phyloP scores from a whole-genome alignment of 2,329 filamentous ascomycete species.

The Penicillium decumbens region DNA sequence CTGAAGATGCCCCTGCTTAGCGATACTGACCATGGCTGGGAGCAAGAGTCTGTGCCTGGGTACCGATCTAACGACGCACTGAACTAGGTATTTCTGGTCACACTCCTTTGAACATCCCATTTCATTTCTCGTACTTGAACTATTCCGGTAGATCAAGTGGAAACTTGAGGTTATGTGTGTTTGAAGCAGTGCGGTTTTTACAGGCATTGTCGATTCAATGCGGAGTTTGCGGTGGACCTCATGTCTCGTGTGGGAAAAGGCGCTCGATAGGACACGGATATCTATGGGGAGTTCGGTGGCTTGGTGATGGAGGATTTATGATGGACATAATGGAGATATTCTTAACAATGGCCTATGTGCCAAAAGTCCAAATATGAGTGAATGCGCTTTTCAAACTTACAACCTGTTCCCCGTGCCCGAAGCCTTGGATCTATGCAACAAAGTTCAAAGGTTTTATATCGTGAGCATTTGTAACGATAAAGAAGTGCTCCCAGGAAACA shows the following conservation, averaged over 20 bases:
- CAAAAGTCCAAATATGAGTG: background rate
- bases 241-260: background rate
- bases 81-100: background rate
- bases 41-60: background rate
- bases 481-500: too few species aligned
- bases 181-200: background rate
- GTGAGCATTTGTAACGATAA: too few species aligned
- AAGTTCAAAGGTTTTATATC: too few species aligned
- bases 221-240: background rate
- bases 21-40: background rate
- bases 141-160: background rate
- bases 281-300: background rate
- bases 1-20: background rate
- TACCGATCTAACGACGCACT: background rate
- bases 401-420: too few species aligned
- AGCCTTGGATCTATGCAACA: too few species aligned
- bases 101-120: background rate
- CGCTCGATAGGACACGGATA: background rate
- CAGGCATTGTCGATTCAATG: background rate
- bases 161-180: background rate
- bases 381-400: background rate
- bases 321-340: background rate
- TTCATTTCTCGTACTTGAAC: background rate
- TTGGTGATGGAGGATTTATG: background rate
- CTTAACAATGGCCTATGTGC: background rate